phyloP scores from a whole-genome alignment of 2,329 filamentous ascomycete genomes.

The Stagonosporopsis tanaceti region DNA sequence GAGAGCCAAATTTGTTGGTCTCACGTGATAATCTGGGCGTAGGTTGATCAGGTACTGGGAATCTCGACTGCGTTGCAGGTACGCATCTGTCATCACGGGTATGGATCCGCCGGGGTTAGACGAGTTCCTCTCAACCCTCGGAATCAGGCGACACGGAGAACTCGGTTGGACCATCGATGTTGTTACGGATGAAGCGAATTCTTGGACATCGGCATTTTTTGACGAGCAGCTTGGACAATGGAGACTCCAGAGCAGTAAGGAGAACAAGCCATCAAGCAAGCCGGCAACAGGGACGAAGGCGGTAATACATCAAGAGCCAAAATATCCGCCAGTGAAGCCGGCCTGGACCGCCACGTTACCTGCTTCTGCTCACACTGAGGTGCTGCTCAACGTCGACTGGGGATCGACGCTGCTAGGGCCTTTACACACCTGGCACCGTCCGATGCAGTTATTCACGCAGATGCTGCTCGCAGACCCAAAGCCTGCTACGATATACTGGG shows the following conservation, averaged over 20 bases:
- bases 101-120: neutral
- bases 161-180: constrained; percentile 3
- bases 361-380: neutral
- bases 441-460: constrained; percentile 10
- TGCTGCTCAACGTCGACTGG: constrained; percentile 8
- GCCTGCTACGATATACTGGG: constrained; percentile 15
- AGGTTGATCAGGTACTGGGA: neutral
- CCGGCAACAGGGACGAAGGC: neutral
- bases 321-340: neutral
- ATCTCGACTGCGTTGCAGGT: neutral
- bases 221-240: constrained; percentile 3
- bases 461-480: constrained; percentile 12
- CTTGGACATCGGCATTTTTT: neutral
- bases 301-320: neutral
- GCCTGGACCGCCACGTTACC: constrained; percentile 8
- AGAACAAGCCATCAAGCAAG: neutral
- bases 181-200: neutral
- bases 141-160: constrained; percentile 4
- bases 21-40: neutral
- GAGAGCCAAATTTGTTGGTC: neutral
- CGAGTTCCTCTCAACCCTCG: neutral
- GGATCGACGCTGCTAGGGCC: constrained; percentile 2
- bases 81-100: neutral
- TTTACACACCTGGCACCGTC: constrained; percentile 2
- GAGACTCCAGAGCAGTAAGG: neutral